Evolutionary conservation across 2,329 filamentous ascomycete genomes (phyloP).

Genomic region (Neoarthrinium moseri): DNA sequence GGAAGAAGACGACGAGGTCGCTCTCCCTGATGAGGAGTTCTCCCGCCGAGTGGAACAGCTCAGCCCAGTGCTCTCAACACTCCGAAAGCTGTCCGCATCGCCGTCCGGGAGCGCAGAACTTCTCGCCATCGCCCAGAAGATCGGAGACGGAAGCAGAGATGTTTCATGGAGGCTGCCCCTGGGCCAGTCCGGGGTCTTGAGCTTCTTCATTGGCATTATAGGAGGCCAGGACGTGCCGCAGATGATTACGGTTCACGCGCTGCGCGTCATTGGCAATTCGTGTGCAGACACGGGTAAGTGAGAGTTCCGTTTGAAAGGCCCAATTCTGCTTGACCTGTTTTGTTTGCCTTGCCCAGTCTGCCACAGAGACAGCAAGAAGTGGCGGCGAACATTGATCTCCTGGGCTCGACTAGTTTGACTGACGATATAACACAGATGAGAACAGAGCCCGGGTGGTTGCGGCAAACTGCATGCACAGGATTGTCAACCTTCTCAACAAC

Average conservation of each 20-base stretch:
- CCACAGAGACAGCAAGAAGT: too few species aligned
- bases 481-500: conserved; percentile 48
- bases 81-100: conserved; percentile 40
- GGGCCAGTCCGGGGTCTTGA: conserved; percentile 56
- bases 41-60: conserved; percentile 25
- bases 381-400: too few species aligned
- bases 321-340: neutral
- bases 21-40: conserved; percentile 12
- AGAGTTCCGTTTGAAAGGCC: neutral
- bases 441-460: conserved; percentile 57
- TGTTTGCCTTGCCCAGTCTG: too few species aligned
- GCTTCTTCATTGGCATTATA: conserved; percentile 52
- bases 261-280: conserved; percentile 61
- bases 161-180: conserved; percentile 58
- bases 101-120: conserved; percentile 39
- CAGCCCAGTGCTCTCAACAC: conserved; percentile 34
- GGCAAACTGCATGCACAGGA: conserved; percentile 42
- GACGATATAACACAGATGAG: conserved; percentile 43
- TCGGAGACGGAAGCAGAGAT: conserved; percentile 56
- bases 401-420: too few species aligned
- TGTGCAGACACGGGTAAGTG: conserved; percentile 57
- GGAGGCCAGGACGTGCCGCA: conserved; percentile 35
- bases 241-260: conserved; percentile 49
- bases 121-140: conserved; percentile 46
- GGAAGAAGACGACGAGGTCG: conserved; percentile 19